Evolutionary conservation across 2,329 filamentous ascomycete genomes (phyloP), one percentile per base, ranked within the genome.

Genomic region (Diaporthe helianthi): DNA sequence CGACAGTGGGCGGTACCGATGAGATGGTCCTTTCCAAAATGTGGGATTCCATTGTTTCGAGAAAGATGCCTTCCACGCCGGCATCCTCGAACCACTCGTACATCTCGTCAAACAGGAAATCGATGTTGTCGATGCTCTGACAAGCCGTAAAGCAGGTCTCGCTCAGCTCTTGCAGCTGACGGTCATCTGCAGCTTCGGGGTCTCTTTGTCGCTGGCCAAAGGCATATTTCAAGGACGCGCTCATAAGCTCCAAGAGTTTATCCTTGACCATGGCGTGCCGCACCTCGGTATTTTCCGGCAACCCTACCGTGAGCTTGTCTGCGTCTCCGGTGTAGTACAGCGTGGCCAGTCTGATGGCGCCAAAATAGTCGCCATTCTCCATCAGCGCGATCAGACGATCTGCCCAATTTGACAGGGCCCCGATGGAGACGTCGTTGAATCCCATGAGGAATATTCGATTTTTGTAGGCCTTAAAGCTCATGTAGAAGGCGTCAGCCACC

Each of bases 401-500:
- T 2, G 96, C 95, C 96, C 96, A 99, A 74, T 99, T 99, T 0
- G 96, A 98, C 41, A 99, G 81, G 5, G 92, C 92, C 2, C 96
- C 96, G 58, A 98, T 93, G 0, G 93, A 93, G 49, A 98, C 84
- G 76, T 98, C 95, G 76, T 95, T 96, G 81, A 95, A 94, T n/a
- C 96, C 94, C 10, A 99, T 85, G 4, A 98, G 82, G 76, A 99
- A 99, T 44, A 98, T 84, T 36, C 95, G 89, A 6, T 96, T 94
- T 79, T 98, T 99, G 81, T 98, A 99, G 4, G 93, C 88, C 76
- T 93, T 93, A 80, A 98, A 95, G 79, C 95, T 98, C 93, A 98
- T 98, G 77, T 95, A 95, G 75, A 98, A 99, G 0, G 94, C 96
- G 83, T 99, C 96, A 9, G 95, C 95, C 58, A 98, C 93, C 10